Conservation (phyloP, 2,329 filamentous ascomycete genomes). For the Shiraia sp. region DNA sequence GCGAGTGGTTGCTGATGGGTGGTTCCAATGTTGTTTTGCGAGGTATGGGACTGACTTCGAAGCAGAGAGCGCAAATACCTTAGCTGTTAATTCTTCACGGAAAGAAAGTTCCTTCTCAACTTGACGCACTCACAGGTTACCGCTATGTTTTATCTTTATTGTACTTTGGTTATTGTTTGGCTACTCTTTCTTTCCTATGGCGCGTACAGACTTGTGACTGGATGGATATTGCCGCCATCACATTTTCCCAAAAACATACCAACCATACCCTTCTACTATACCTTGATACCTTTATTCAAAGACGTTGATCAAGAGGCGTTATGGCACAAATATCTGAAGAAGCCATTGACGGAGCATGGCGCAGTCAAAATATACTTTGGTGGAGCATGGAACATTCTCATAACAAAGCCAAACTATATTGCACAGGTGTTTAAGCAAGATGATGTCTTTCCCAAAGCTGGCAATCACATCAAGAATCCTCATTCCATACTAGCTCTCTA, state of each 20-base stretch:
- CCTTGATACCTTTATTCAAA: conserved; percentile 43
- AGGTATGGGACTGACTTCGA: too few relatives aligned
- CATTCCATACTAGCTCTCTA: conserved; percentile 17
- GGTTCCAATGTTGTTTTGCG: too few relatives aligned
- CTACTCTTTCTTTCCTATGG: background rate
- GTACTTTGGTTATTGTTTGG: background rate
- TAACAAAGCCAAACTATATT: conserved; percentile 48
- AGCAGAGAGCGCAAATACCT: too few relatives aligned
- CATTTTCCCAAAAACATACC: conserved; percentile 38
- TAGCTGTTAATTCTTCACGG: too few relatives aligned
- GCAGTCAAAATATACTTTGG: conserved; percentile 54
- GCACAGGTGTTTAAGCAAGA: conserved; percentile 36
- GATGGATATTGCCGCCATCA: conserved; percentile 5
- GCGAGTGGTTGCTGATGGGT: too few relatives aligned
- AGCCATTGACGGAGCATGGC: conserved; percentile 40
- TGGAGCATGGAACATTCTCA: conserved; percentile 52
- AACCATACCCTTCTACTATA: conserved; percentile 47
- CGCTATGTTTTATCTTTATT: background rate
- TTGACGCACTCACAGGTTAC: background rate
- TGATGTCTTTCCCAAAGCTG: conserved; percentile 21
- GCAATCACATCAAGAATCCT: conserved; percentile 24
- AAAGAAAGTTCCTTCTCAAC: background rate
- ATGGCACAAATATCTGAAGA: conserved; percentile 42
- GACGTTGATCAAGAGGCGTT: conserved; percentile 47
- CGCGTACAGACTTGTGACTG: conserved; percentile 1